These are phyloP conservation scores for Bacidia gigantensis DNA, from an alignment of 495 filamentous ascomycete species.

Conservation along the genomic window DNA sequence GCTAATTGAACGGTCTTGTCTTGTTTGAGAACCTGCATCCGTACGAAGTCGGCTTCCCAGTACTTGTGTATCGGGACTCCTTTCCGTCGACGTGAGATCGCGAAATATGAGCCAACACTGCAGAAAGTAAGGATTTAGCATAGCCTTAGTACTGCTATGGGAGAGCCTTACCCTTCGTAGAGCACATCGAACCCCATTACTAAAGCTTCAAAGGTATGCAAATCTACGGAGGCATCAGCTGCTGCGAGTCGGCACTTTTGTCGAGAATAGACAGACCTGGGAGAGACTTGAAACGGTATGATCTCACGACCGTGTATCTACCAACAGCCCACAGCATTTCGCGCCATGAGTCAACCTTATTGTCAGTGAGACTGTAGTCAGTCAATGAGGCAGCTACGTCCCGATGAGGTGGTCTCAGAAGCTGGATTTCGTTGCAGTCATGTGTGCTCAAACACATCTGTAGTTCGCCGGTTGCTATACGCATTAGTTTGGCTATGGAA, in stretches of 20 bases:
- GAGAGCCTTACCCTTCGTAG: constrained; percentile 45
- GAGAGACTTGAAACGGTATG: constrained; percentile 38
- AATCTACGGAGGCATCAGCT: constrained; percentile 27
- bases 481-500: constrained; percentile 2
- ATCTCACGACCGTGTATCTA: constrained; percentile 33
- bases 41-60: constrained; percentile 62
- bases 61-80: constrained; percentile 85
- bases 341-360: constrained; percentile 38
- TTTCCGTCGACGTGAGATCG: constrained; percentile 72
- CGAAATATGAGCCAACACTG: constrained; percentile 53
- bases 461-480: constrained; percentile 50
- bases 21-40: constrained; percentile 65
- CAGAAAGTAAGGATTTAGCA: constrained; percentile 3
- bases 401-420: constrained; percentile 49
- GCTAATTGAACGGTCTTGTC: constrained; percentile 60
- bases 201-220: constrained; percentile 63
- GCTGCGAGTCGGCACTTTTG: no score
- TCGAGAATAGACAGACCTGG: neutral
- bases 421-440: constrained; percentile 42
- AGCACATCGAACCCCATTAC: constrained; percentile 64
- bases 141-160: neutral
- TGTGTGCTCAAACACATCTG: constrained; percentile 46
- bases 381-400: constrained; percentile 56
- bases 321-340: constrained; percentile 35
- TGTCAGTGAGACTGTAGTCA: constrained; percentile 45